phyloP scores from a whole-genome alignment of 2,329 filamentous ascomycete genomes.

The Rhynchosporium agropyri region DNA sequence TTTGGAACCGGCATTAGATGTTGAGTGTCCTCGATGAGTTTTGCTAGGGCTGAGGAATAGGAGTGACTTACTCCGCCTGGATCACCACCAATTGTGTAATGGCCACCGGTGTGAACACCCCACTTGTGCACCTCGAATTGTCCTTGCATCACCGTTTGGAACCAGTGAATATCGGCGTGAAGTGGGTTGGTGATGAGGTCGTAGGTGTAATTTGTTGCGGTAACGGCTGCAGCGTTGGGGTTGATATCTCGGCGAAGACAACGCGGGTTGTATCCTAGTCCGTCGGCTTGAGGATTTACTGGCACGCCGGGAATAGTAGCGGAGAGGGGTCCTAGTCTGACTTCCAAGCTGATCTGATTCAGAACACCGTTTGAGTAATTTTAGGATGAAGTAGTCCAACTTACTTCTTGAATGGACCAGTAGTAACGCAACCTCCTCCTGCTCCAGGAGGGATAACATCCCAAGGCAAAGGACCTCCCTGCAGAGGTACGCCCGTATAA shows the following conservation, averaged over 20 bases:
- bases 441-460: constrained; percentile 48
- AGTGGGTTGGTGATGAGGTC: constrained; percentile 44
- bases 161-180: constrained; percentile 45
- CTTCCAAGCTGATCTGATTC: constrained; percentile 35
- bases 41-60: neutral
- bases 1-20: neutral
- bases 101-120: constrained; percentile 47
- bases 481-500: constrained; percentile 31
- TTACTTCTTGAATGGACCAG: constrained; percentile 49
- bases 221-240: constrained; percentile 43
- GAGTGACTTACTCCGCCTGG: constrained; percentile 44
- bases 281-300: constrained; percentile 40
- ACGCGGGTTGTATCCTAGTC: constrained; percentile 46
- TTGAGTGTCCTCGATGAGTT: neutral
- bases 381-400: neutral
- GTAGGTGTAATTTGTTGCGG: constrained; percentile 44
- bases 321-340: constrained; percentile 51
- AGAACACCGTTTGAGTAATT: no score
- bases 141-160: constrained; percentile 51
- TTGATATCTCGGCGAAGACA: constrained; percentile 49
- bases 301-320: constrained; percentile 41
- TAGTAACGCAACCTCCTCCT: constrained; percentile 58
- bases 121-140: constrained; percentile 39
- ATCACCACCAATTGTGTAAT: constrained; percentile 50
- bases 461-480: constrained; percentile 25